Percentiles rank a stretch among this genome's conserved stretches.
Conservation (phyloP, 768 basidiomycete species). For the Symmetrospora coprosmae region DNA sequence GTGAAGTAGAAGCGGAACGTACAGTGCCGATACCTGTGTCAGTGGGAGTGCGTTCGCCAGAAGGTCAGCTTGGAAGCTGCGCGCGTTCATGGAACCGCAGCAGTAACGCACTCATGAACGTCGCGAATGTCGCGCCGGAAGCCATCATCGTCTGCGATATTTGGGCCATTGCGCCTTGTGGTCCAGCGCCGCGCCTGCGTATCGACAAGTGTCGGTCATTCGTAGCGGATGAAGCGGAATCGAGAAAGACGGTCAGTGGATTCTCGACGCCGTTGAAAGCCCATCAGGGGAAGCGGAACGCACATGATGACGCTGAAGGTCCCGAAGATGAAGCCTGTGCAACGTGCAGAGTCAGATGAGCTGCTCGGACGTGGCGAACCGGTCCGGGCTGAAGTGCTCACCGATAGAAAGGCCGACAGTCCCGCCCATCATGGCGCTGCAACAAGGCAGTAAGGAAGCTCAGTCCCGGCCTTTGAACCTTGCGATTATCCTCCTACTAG, state of each 20-base stretch:
- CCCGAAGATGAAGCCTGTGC: conserved; percentile 90
- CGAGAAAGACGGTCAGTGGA: too few relatives aligned
- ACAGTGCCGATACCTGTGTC: conserved; percentile 9
- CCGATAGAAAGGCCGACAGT: conserved; percentile 32
- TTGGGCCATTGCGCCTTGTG: conserved; percentile 73
- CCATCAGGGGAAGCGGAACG: conserved; percentile 38
- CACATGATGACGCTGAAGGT: conserved; percentile 82
- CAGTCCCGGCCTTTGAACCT: neutral
- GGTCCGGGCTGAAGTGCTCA: too few relatives aligned
- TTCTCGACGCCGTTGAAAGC: neutral
- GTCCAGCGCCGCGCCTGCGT: conserved; percentile 77
- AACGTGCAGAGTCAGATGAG: too few relatives aligned
- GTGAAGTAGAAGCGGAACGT: neutral
- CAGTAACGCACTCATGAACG: conserved; percentile 51
- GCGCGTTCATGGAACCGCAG: neutral
- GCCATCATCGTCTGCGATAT: conserved; percentile 97
- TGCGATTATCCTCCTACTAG: neutral
- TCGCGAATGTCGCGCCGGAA: conserved; percentile 90
- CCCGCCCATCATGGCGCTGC: conserved; percentile 25
- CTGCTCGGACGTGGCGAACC: too few relatives aligned
- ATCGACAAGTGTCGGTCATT: too few relatives aligned
- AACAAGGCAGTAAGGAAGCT: conserved; percentile 31
- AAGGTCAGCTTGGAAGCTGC: neutral
- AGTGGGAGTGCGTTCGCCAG: neutral
- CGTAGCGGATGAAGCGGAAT: too few relatives aligned